A percentile compares a stretch with the other conserved stretches of the same genome.
These are phyloP conservation scores for Nepenthes mirabilis DNA, from an alignment of 148 eudicot species.

Conservation along the genomic window DNA sequence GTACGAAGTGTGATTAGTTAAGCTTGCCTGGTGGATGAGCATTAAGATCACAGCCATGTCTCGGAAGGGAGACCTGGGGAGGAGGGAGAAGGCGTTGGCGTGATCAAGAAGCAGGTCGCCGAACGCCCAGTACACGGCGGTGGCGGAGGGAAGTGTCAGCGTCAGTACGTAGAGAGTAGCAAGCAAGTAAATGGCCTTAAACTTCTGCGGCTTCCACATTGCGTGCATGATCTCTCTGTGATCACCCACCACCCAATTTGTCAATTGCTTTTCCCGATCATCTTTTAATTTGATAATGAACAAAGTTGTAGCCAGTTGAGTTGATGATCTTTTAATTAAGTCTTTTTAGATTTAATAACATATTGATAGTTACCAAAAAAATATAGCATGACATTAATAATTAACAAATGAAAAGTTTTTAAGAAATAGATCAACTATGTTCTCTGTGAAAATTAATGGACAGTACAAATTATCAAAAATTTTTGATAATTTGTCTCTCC, in stretches of 20 bases:
- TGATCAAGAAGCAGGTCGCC: constrained; percentile 9
- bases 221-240: constrained; percentile 9
- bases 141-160: constrained; percentile 6
- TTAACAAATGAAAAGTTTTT: no score
- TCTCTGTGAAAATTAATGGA: no score
- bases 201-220: constrained; percentile 11
- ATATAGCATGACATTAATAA: no score
- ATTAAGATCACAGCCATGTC: constrained; percentile 6
- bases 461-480: no score
- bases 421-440: no score
- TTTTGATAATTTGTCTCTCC: no score
- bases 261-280: neutral
- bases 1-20: neutral
- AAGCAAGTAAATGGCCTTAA: constrained; percentile 5
- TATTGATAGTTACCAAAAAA: no score
- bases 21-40: constrained; percentile 7
- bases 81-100: constrained; percentile 8
- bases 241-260: neutral
- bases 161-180: constrained; percentile 6
- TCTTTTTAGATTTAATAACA: no score
- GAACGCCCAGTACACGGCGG: constrained; percentile 8
- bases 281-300: no score
- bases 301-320: no score
- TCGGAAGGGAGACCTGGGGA: constrained; percentile 1
- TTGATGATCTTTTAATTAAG: no score